Conservation (phyloP, 2,329 filamentous ascomycete genomes). For the Rasamsonia emersonii region DNA sequence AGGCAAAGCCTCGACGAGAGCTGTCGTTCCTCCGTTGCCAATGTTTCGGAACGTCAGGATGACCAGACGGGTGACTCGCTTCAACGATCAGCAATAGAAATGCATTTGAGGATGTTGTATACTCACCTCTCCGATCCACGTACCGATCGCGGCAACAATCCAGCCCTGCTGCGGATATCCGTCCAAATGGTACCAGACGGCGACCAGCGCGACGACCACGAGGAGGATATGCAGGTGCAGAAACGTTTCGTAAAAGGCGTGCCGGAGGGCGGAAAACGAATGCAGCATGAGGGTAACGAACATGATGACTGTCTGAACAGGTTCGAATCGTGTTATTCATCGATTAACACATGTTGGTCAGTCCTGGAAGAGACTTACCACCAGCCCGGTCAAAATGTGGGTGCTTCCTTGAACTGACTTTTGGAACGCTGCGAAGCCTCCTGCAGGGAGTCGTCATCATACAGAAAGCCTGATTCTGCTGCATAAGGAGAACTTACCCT, state of each 20-base stretch:
- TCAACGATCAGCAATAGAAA: background rate
- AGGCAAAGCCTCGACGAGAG: slow-evolving; percentile 54
- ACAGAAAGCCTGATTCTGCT: background rate
- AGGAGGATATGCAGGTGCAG: slow-evolving; percentile 70
- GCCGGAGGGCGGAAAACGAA: slow-evolving; percentile 67
- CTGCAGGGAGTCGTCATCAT: no score
- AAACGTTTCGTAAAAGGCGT: slow-evolving; percentile 90
- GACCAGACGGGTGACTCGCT: slow-evolving; percentile 6
- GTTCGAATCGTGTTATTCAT: no score
- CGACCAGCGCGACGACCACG: slow-evolving; percentile 55
- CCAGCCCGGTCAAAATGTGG: slow-evolving; percentile 10
- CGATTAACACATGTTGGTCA: no score
- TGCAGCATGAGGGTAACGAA: slow-evolving; percentile 57
- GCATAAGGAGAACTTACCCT: slow-evolving; percentile 28
- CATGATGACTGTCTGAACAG: no score
- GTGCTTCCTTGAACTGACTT: background rate
- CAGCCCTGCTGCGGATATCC: slow-evolving; percentile 54
- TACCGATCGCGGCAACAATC: slow-evolving; percentile 32
- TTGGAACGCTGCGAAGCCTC: slow-evolving; percentile 2
- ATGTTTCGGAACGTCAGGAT: slow-evolving; percentile 6
- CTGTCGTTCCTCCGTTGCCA: slow-evolving; percentile 47
- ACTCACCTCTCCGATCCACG: background rate
- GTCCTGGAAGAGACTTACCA: slow-evolving; percentile 17
- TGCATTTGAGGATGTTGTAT: no score
- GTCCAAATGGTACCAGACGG: slow-evolving; percentile 69